Conservation (phyloP, 164 flowering plant genomes). For the Sextonia rubra region DNA sequence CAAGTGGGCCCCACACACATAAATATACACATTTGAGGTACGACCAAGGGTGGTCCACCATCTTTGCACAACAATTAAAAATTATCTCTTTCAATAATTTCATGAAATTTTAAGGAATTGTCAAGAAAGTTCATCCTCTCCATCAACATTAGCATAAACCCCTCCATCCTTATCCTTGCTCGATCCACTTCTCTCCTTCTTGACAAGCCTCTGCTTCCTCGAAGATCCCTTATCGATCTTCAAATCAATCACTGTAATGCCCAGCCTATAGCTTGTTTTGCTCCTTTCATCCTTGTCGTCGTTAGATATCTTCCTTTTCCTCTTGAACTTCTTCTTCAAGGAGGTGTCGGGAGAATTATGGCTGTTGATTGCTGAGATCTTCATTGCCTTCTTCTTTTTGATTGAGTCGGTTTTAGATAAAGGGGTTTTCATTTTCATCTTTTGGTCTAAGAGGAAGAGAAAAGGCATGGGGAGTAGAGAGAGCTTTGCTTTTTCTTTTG, state of each 20-base stretch:
- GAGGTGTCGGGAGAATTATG: background rate
- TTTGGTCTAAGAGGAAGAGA: too few relatives aligned
- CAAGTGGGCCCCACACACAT: too few relatives aligned
- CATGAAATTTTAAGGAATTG: too few relatives aligned
- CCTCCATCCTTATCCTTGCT: slow-evolving; percentile 25
- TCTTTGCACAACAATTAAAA: too few relatives aligned
- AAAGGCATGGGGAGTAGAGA: too few relatives aligned
- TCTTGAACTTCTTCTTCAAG: slow-evolving; percentile 8
- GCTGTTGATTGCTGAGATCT: background rate
- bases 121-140: slow-evolving; percentile 18
- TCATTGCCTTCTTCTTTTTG: slow-evolving; percentile 19
- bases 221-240: background rate
- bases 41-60: too few relatives aligned
- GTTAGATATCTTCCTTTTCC: slow-evolving; percentile 16
- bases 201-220: slow-evolving; percentile 34
- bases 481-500: too few relatives aligned
- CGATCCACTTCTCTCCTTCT: slow-evolving; percentile 7
- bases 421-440: slow-evolving; percentile 4
- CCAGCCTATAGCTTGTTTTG: slow-evolving; percentile 20
- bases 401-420: slow-evolving; percentile 6
- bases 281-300: slow-evolving; percentile 18
- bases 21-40: too few relatives aligned
- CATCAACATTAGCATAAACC: slow-evolving; percentile 15
- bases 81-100: too few relatives aligned
- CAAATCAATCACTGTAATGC: too few relatives aligned